A percentile compares a stretch with the other conserved stretches of the same genome.
Evolutionary conservation across 1,284 basidiomycete genomes (phyloP).

Genomic region (Ceratobasidium sp.): DNA sequence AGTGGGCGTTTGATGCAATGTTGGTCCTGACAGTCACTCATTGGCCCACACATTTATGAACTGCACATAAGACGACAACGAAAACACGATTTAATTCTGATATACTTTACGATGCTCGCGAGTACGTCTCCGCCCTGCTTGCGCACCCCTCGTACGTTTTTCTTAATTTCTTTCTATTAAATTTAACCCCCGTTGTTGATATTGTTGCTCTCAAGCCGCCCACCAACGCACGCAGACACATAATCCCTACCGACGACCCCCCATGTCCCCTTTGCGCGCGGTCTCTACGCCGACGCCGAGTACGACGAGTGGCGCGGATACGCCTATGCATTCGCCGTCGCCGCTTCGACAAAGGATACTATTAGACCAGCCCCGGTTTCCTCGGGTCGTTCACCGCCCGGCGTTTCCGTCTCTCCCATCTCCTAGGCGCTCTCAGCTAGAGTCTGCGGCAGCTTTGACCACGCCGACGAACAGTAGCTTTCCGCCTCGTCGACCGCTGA

Average conservation of each 20-base stretch:
- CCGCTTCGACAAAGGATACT: conserved; percentile 26
- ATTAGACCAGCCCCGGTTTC: conserved; percentile 37
- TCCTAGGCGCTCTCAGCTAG: conserved; percentile 30
- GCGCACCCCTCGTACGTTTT: conserved; percentile 34
- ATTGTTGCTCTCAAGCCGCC: conserved; percentile 20
- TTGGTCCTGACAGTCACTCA: conserved; percentile 32
- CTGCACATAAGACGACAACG: conserved; percentile 38
- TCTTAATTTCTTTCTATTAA: not conserved
- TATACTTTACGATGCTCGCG: conserved; percentile 35
- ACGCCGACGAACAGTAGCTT: conserved; percentile 8
- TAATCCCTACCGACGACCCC: conserved; percentile 38
- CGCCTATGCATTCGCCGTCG: conserved; percentile 42
- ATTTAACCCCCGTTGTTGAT: too few species aligned
- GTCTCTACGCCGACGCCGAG: conserved; percentile 29
- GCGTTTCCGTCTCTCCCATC: conserved; percentile 29
- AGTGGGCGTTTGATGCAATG: conserved; percentile 22
- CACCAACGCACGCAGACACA: conserved; percentile 30
- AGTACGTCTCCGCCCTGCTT: conserved; percentile 38
- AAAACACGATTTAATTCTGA: conserved; percentile 25
- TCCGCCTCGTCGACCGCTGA: conserved; percentile 19
- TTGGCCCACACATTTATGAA: conserved; percentile 43
- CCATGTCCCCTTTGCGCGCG: conserved; percentile 26
- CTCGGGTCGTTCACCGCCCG: conserved; percentile 32
- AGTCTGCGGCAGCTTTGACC: conserved; percentile 10
- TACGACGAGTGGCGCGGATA: conserved; percentile 30